These are phyloP conservation scores for Bjerkandera adusta DNA, from an alignment of 1,284 basidiomycete species.

Conservation along the genomic window DNA sequence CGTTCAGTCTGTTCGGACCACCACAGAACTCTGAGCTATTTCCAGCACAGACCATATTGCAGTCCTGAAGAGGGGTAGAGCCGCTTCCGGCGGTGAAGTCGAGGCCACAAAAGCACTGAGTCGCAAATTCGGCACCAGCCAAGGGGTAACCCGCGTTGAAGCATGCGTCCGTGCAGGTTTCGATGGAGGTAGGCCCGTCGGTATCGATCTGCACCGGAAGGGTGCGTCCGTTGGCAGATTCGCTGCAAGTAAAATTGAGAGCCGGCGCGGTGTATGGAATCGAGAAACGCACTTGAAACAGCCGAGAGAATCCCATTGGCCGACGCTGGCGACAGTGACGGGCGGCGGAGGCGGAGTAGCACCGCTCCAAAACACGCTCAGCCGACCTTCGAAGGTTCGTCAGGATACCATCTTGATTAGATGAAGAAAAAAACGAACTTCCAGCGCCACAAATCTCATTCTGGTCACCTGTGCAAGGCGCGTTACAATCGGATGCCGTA, in stretches of 20 bases:
- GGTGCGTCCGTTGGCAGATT: slow-evolving; percentile 46
- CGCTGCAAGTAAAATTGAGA: slow-evolving; percentile 34
- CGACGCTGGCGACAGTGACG: slow-evolving; percentile 46
- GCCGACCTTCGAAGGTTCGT: slow-evolving; percentile 31
- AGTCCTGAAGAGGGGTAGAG: slow-evolving; percentile 44
- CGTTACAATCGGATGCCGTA: slow-evolving; percentile 53
- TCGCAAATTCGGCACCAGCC: slow-evolving; percentile 49
- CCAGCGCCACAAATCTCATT: slow-evolving; percentile 58
- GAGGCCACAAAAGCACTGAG: slow-evolving; percentile 53
- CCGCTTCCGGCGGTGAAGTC: slow-evolving; percentile 45
- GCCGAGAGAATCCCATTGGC: slow-evolving; percentile 61
- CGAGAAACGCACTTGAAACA: slow-evolving; percentile 53
- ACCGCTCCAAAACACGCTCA: slow-evolving; percentile 67
- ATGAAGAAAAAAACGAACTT: slow-evolving; percentile 16
- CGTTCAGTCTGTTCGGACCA: slow-evolving; percentile 45
- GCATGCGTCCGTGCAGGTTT: slow-evolving; percentile 61
- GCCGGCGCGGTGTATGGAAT: slow-evolving; percentile 2
- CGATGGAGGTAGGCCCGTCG: slow-evolving; percentile 48
- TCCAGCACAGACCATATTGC: slow-evolving; percentile 64
- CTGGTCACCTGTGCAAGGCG: slow-evolving; percentile 58
- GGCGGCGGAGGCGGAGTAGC: slow-evolving; percentile 50
- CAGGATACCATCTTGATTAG: background rate
- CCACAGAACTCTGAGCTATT: slow-evolving; percentile 65
- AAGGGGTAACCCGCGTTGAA: slow-evolving; percentile 56
- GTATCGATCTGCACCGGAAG: slow-evolving; percentile 43